Evolutionary conservation across 2,329 filamentous ascomycete species (phyloP), one percentile per base, ranked within the genome.

Genomic region (Setomelanomma holmii): DNA sequence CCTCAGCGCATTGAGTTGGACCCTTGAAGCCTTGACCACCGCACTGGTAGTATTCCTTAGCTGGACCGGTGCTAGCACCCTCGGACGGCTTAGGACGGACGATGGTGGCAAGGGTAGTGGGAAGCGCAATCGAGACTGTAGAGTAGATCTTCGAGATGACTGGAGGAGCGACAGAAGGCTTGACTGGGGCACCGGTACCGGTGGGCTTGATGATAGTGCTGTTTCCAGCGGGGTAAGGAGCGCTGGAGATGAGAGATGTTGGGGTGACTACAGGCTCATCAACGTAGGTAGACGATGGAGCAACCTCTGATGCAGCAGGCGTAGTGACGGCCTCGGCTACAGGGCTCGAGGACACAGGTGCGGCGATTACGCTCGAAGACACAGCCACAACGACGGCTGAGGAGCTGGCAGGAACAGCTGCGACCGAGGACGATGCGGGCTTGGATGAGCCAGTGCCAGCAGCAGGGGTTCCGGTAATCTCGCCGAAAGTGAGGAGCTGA

Each of bases 21-120:
- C 79, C 78, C 14, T 63, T 75, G 56, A 66, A 80, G 55, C 65
- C 71, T 16, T 67, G 59, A 14, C 79, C 80, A 61, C 78, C 79
- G 56, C 79, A 81, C 60, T 79, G 79, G 30, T 58, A 58, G 53
- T 58, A 70, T 21, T 60, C 58, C 50, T 61, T 52, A 40, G 62
- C 52, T 20, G 45, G 34, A 20, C 53, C 55, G 12, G 56, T 51
- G 40, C 47, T 51, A 21, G 55, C 53, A 47, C 50, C 54, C 16
- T 54, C 50, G 12, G 61, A 67, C 22, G 63, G 49, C 39, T 53
- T 46, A 5, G 67, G 67, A 33, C 58, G 60, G 40, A 55, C 55
- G n/a, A 55, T 47, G 8, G 66, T 69, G 20, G 55, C 52, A 43
- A 69, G 55, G 23, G 63, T 66, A 27, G 56, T 67, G 11, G 60